These are phyloP conservation scores for Chaetomium fimeti DNA, from an alignment of 495 filamentous ascomycete genomes.

Conservation along the genomic window DNA sequence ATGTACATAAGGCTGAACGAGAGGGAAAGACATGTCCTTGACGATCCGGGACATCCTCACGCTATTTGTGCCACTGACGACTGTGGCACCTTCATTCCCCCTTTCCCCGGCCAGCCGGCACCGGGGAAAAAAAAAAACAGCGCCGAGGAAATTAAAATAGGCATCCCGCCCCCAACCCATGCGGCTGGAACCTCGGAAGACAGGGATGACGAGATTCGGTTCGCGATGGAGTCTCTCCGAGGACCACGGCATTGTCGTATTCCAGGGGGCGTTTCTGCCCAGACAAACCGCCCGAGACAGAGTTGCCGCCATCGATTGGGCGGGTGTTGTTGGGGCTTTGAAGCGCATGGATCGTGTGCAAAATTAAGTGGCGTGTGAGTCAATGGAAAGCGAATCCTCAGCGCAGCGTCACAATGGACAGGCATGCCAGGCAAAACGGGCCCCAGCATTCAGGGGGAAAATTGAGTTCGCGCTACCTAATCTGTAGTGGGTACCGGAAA, in stretches of 20 bases:
- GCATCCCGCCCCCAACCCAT: not conserved
- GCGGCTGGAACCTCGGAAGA: not conserved
- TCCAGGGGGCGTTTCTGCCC: not conserved
- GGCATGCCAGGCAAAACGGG: not conserved
- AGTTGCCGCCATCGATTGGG: not conserved
- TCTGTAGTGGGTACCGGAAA: not conserved
- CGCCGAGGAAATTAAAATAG: not conserved
- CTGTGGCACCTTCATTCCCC: not conserved
- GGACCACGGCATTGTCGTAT: not conserved
- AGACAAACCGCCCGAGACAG: not conserved
- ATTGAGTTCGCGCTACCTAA: too few species aligned
- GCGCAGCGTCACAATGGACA: not conserved
- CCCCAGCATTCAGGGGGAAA: not conserved
- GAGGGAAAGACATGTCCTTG: not conserved
- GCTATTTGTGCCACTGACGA: not conserved
- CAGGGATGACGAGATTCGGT: not conserved
- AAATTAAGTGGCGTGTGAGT: not conserved
- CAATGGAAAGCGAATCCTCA: not conserved
- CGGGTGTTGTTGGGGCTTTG: not conserved
- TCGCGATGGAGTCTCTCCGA: not conserved
- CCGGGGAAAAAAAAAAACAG: not conserved
- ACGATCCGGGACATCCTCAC: not conserved
- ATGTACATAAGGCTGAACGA: not conserved
- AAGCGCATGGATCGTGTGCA: not conserved
- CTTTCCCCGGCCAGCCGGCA: not conserved